Base-by-base conservation (phyloP, 805 yeast genomes). In the Nakazawaea ishiwadae region DNA sequence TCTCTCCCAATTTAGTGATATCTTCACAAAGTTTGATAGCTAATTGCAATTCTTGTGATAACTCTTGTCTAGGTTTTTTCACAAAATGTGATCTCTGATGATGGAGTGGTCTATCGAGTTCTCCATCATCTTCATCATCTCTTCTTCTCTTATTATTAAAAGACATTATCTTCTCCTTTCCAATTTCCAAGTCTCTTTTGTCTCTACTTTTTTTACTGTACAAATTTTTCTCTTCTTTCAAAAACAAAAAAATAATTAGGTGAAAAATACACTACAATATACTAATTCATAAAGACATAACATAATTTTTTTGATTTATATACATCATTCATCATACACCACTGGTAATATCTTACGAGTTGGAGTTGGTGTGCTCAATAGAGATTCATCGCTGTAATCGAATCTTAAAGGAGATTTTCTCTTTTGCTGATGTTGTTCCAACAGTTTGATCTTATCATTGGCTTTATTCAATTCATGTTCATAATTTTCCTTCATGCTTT, bases 1-100 rank as follows among this genome's bases (percentile, higher is more conserved):
- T 37, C 44, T 86, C 88, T 19, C 88, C 88, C 24, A 81, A 57
- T 16, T 78, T 78, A 41, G 73, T 68, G 39, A 80, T 65, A 48
- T 71, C 77, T 23, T 64, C 66, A 62, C 74, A 64, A 52, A 75
- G 59, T 32, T 69, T 70, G 51, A 65, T 69, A 33, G 77, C 70
- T 27, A 68, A 52, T 48, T 71, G 66, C 28, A 42, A 37, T 21
- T 42, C 45, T 15, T 32, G 42, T 1, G 45, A 42, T 4, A 42
- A 24, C 18, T 42, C 42, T 20, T 33, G 41, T 33, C 41, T 27
- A 28, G 32, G 36, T 16, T 39, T 29, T 19, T 40, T 40, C 14
- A n/a, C 21, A n/a, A 35, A 35, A 12, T 23, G 33, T 4, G 28
- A 30, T 23, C 38, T 27, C n/a, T n/a, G 29, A 33, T 24, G 28